phyloP scores from a whole-genome alignment of 2,329 filamentous ascomycete species.

The Aspergillus awamori region DNA sequence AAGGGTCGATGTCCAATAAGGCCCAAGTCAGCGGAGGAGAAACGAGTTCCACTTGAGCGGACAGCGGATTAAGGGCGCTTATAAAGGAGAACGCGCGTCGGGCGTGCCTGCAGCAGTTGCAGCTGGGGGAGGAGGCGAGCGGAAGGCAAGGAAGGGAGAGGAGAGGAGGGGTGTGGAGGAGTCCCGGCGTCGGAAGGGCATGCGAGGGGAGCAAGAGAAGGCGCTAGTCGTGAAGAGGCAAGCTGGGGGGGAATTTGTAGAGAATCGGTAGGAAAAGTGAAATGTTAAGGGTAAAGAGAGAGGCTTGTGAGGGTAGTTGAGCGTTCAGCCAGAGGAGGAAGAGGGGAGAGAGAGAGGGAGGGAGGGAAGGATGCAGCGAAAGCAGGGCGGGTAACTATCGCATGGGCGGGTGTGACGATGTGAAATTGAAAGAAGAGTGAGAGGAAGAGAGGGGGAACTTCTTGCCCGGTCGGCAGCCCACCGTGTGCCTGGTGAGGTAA shows the following conservation, averaged over 20 bases:
- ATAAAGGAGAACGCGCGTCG: constrained; percentile 23
- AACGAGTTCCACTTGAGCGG: neutral
- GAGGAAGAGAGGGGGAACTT: too few relatives aligned
- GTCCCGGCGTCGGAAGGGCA: neutral
- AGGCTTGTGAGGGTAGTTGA: neutral
- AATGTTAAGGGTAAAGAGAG: neutral
- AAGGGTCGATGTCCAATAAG: neutral
- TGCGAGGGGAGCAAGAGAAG: constrained; percentile 17
- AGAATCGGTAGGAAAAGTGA: neutral
- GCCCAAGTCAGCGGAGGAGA: neutral
- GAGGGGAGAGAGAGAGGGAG: constrained; percentile 7
- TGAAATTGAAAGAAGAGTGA: too few relatives aligned
- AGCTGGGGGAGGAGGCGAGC: constrained; percentile 11
- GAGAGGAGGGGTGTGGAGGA: constrained; percentile 6
- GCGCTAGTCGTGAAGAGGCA: constrained; percentile 6
- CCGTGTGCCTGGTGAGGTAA: too few relatives aligned
- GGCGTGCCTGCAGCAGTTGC: constrained; percentile 22
- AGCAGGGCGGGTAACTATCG: neutral
- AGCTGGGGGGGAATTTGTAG: neutral
- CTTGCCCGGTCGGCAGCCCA: too few relatives aligned
- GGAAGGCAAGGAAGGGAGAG: constrained; percentile 23
- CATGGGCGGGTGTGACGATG: too few relatives aligned
- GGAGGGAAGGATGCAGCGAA: neutral
- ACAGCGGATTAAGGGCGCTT: constrained; percentile 12
- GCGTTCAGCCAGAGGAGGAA: constrained; percentile 10